Evolutionary conservation across 2,329 filamentous ascomycete species (phyloP).

Genomic region (Colletotrichum scovillei): DNA sequence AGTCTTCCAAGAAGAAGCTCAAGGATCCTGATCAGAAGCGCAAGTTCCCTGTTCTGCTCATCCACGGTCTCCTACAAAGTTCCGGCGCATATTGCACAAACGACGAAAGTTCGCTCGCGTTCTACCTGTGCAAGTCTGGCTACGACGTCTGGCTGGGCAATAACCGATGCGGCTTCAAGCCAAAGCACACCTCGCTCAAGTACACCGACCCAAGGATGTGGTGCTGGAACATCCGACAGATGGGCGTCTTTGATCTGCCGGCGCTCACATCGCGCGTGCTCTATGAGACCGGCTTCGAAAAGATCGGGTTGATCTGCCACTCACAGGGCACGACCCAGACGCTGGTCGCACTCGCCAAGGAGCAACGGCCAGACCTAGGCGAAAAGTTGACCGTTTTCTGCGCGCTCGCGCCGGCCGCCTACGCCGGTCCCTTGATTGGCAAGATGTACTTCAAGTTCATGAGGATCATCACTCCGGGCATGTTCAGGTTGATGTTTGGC

Average conservation of each 20-base stretch:
- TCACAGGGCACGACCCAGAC: constrained; percentile 93
- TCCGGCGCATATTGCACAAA: constrained; percentile 90
- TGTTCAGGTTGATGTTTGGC: constrained; percentile 87
- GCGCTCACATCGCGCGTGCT: constrained; percentile 85
- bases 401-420: constrained; percentile 88
- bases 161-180: constrained; percentile 87
- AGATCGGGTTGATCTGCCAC: constrained; percentile 86
- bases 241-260: constrained; percentile 89
- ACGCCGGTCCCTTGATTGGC: constrained; percentile 86
- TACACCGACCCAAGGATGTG: constrained; percentile 90
- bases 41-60: constrained; percentile 86
- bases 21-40: constrained; percentile 55
- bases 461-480: constrained; percentile 77
- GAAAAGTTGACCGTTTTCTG: constrained; percentile 90
- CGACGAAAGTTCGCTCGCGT: constrained; percentile 89
- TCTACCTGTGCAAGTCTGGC: constrained; percentile 90
- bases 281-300: constrained; percentile 83
- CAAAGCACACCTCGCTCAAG: constrained; percentile 77
- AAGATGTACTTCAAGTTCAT: constrained; percentile 95
- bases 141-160: constrained; percentile 98
- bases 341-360: constrained; percentile 87
- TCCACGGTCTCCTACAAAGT: constrained; percentile 90
- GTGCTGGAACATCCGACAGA: constrained; percentile 95
- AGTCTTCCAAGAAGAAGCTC: constrained; percentile 50
- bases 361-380: constrained; percentile 87